phyloP scores from a whole-genome alignment of 2,329 filamentous ascomycete genomes.

The Tolypocladium amazonense region DNA sequence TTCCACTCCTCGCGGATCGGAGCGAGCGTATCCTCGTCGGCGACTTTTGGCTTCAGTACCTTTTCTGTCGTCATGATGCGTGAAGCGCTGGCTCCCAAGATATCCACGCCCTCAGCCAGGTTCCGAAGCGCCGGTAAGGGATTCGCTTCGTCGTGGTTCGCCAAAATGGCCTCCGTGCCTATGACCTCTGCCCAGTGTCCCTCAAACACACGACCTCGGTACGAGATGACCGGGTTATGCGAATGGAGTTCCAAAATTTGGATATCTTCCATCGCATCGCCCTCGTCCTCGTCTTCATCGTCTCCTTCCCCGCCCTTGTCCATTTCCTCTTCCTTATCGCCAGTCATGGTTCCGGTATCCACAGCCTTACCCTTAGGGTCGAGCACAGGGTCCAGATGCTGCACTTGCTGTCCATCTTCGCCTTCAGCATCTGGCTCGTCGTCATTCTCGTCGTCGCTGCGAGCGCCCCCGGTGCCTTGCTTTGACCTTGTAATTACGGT shows the following conservation, averaged over 20 bases:
- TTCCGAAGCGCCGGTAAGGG: conserved; percentile 31
- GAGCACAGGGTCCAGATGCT: conserved; percentile 23
- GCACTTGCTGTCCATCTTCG: conserved; percentile 12
- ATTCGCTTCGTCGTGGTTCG: conserved; percentile 23
- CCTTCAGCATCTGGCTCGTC: conserved; percentile 17
- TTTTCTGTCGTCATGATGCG: conserved; percentile 46
- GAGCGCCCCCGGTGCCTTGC: neutral
- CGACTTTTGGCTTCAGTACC: conserved; percentile 38
- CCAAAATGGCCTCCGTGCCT: conserved; percentile 74
- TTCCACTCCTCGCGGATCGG: conserved; percentile 31
- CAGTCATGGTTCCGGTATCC: conserved; percentile 11
- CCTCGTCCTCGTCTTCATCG: conserved; percentile 3
- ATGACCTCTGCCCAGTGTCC: conserved; percentile 75
- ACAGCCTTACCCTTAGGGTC: conserved; percentile 10
- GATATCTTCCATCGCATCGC: conserved; percentile 31
- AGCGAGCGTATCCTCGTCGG: conserved; percentile 21
- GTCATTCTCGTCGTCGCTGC: conserved; percentile 10
- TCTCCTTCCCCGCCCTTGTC: conserved; percentile 5
- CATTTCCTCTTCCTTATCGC: conserved; percentile 8
- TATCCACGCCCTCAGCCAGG: conserved; percentile 46
- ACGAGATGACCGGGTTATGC: conserved; percentile 65
- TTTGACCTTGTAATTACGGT: conserved; percentile 4
- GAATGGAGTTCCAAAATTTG: conserved; percentile 81
- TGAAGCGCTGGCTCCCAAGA: conserved; percentile 57
- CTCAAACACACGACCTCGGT: conserved; percentile 66